Evolutionary conservation across 805 yeast species (phyloP), one percentile per base, ranked within the genome.

Genomic region (Debaryomyces tyrocola): DNA sequence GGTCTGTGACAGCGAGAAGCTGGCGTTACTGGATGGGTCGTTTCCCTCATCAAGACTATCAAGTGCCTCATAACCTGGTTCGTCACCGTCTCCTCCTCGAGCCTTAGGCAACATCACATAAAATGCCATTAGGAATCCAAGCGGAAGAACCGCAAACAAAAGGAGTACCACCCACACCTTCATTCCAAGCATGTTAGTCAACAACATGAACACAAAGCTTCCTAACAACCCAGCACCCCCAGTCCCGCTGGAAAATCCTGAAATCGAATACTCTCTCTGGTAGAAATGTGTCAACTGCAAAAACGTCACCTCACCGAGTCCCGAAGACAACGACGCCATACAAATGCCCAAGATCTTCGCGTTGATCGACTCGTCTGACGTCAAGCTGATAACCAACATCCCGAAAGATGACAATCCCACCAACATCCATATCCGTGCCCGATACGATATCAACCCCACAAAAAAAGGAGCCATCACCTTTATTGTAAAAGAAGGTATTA

Each of bases 181-280:
- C 1, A 89, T 47, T 1, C 80, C 74, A 18, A 87, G 40, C 58
- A 90, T 68, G 1, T 92, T 85, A 0, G 97, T 92, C 55, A 88
- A 50, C 1, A 85, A 53, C 76, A 92, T 57, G 58, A 80, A 91
- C 11, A 78, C 59, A 44, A 86, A 87, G 45, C 91, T 82, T 0
- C 98, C 99, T 15, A 80, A 77, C 4, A 92, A 63, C 0, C 99
- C 99, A 1, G 99, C 98, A 15, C 90, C 96, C 3, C 99, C 98
- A 0, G 98, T 92, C 1, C 99, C 99, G 6, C 90, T 80, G 17
- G 96, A 87, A 82, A 95, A 92, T 0, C 96, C 97, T 41, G 84
- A 82, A 39, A 92, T 70, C 4, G 95, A 73, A n/a, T 61, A 54
- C 14, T 74, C 73, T 15, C 73, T 76, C n/a, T 52, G 45, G 62